Base-by-base conservation (phyloP, 2,329 filamentous ascomycete genomes). In the Eutypella sp. region DNA sequence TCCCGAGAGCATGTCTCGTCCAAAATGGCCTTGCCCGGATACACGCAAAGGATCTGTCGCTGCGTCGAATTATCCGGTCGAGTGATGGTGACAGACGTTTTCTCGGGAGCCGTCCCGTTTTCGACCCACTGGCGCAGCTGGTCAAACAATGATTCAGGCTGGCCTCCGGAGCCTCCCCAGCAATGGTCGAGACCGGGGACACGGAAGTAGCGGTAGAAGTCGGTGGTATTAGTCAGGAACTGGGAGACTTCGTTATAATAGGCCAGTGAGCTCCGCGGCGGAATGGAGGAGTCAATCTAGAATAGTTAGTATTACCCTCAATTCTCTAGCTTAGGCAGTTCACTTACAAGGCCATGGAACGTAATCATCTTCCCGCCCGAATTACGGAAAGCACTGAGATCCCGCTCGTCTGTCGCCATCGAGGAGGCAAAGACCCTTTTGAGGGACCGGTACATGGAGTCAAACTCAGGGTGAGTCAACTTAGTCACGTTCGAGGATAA, bases 291-390 rank as follows among this genome's bases (percentile, higher is more conserved):
- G 37, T 55, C 53, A 11, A 52, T 41, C 54, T 54, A 25, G 16
- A 15, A 10, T 20, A 16, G 23, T 44, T 4, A 42, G 46, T 27
- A 22, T 36, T 9, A 24, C 13, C 31, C 11, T 16, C 23, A 18
- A 34, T 13, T 29, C 13, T 29, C 7, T 7, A 13, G 25, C 8
- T 8, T 13, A 22, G 27, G 15, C 15, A 16, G 13, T 25, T 20
- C 27, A 42, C 53, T 41, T 41, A 58, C 54, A 40, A 60, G 41
- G 33, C 74, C 74, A 56, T 79, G 75, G 61, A 67, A 78, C 49
- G 71, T 46, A 23, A 59, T 24, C 16, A 57, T 47, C 39, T 57
- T 56, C 3, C 56, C 56, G 9, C 56, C 52, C 4, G 15, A 31
- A 11, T 47, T 29, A n/a, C 45, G 42, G 23, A 56, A 58, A 4